Conservation (phyloP, 2,329 filamentous ascomycete species). For the Venturia oleaginea region DNA sequence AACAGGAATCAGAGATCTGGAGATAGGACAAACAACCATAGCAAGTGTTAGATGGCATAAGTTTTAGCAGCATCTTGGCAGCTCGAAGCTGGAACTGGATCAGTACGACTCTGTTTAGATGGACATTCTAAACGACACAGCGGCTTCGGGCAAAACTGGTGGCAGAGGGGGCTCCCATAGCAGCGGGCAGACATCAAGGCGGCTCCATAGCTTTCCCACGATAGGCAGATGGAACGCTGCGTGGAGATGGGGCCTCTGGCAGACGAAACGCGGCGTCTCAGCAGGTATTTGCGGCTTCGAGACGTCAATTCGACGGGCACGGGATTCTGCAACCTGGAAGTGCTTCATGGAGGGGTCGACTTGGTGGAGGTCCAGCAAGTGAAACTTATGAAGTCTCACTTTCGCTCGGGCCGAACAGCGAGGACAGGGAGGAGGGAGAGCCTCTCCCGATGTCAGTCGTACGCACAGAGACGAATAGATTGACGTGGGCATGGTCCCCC, state of each 20-base stretch:
- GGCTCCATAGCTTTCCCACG: neutral
- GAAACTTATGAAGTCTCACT: neutral
- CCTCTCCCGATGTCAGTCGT: neutral
- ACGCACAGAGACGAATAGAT: neutral
- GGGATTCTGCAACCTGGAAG: neutral
- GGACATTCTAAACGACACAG: slow-evolving; percentile 1
- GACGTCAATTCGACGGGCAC: neutral
- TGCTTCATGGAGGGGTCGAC: neutral
- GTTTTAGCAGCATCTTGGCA: slow-evolving; percentile 5
- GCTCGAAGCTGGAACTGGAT: slow-evolving; percentile 9
- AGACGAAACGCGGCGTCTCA: slow-evolving; percentile 12
- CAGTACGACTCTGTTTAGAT: neutral
- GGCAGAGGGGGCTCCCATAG: slow-evolving; percentile 1
- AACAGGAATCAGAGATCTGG: slow-evolving; percentile 1
- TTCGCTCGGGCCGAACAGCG: neutral
- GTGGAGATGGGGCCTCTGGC: neutral
- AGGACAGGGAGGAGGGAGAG: neutral
- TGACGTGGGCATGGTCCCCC: neutral
- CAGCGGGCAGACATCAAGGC: neutral
- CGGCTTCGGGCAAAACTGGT: slow-evolving; percentile 3
- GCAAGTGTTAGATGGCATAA: neutral
- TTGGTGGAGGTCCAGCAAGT: neutral
- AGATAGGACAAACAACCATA: slow-evolving; percentile 1
- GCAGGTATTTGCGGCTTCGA: neutral
- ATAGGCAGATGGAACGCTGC: slow-evolving; percentile 8